A percentile compares a stretch with the other conserved stretches of the same genome.
phyloP scores from a whole-genome alignment of 345 rosid species.

The Anastatica hierochuntica region DNA sequence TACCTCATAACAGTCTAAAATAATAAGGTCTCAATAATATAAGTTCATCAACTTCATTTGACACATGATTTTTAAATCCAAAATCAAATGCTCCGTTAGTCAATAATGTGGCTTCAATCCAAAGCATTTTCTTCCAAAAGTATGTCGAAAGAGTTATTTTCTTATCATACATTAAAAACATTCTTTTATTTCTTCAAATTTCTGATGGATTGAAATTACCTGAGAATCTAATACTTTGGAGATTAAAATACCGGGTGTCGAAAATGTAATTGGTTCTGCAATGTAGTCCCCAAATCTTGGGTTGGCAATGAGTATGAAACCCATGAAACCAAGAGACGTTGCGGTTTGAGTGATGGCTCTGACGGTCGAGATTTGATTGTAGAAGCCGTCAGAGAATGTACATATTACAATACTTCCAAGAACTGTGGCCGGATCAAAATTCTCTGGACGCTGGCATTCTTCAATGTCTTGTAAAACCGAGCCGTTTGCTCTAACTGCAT shows the following conservation, averaged over 20 bases:
- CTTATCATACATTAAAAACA: too few species aligned
- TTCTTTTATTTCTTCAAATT: too few species aligned
- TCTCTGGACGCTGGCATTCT: slow-evolving; percentile 68
- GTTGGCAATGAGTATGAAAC: slow-evolving; percentile 58
- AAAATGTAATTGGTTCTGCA: slow-evolving; percentile 51
- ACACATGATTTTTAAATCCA: background rate
- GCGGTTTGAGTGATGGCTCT: slow-evolving; percentile 52
- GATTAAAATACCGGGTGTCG: slow-evolving; percentile 48
- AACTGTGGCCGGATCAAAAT: slow-evolving; percentile 43
- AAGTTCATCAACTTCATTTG: background rate
- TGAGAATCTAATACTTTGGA: slow-evolving; percentile 49
- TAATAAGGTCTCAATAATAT: background rate
- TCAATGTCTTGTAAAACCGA: slow-evolving; percentile 45
- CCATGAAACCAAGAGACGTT: slow-evolving; percentile 42
- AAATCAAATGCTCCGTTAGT: too few species aligned
- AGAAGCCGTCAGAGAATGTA: slow-evolving; percentile 67
- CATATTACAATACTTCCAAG: slow-evolving; percentile 54
- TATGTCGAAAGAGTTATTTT: too few species aligned
- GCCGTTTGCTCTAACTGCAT: slow-evolving; percentile 40
- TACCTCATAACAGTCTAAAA: slow-evolving; percentile 44
- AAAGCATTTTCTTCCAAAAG: too few species aligned
- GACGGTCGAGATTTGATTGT: slow-evolving; percentile 45
- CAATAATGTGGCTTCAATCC: too few species aligned
- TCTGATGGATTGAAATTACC: too few species aligned
- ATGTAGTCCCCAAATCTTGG: slow-evolving; percentile 51